A percentile compares a stretch with the other conserved stretches of the same genome.
Conservation (phyloP, 1,284 basidiomycete species). For the Trichosporon coremiiforme region DNA sequence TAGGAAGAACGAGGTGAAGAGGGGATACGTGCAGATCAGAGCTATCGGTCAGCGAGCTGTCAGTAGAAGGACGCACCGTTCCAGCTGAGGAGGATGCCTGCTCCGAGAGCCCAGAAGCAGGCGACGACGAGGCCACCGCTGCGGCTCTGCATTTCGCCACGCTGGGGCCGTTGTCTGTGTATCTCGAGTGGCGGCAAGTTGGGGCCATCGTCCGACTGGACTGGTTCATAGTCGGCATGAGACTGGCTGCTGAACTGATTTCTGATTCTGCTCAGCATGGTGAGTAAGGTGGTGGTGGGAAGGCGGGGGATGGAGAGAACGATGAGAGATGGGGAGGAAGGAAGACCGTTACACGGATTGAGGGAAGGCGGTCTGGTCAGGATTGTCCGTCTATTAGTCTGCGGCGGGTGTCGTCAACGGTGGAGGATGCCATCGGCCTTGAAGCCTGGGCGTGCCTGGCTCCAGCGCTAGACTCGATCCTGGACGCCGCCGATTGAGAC, state of each 20-base stretch:
- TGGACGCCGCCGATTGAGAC: not conserved
- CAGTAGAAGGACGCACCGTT: slow-evolving; percentile 46
- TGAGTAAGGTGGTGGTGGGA: not conserved
- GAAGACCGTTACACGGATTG: not conserved
- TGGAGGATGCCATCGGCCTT: not conserved
- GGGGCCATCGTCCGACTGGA: slow-evolving; percentile 7
- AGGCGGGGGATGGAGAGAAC: not conserved
- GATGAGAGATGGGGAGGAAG: not conserved
- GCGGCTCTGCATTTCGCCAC: slow-evolving; percentile 13
- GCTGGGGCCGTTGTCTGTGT: slow-evolving; percentile 1
- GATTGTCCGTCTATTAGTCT: not conserved
- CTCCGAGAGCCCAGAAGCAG: slow-evolving; percentile 54
- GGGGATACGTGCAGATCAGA: slow-evolving; percentile 53
- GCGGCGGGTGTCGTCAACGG: not conserved
- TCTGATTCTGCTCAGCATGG: slow-evolving; percentile 9
- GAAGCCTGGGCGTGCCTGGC: slow-evolving; percentile 1
- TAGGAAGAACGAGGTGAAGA: slow-evolving; percentile 46
- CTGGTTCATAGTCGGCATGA: not conserved
- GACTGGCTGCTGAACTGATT: slow-evolving; percentile 1
- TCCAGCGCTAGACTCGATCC: not conserved
- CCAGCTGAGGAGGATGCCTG: slow-evolving; percentile 54
- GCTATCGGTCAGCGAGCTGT: slow-evolving; percentile 34
- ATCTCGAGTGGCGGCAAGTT: slow-evolving; percentile 15
- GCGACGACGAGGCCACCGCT: not conserved
- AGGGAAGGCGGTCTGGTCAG: too few species aligned